A percentile compares a stretch with the other conserved stretches of the same genome.
Conservation (phyloP, 805 yeast species). For the Cyberlindnera misumaiensis region DNA sequence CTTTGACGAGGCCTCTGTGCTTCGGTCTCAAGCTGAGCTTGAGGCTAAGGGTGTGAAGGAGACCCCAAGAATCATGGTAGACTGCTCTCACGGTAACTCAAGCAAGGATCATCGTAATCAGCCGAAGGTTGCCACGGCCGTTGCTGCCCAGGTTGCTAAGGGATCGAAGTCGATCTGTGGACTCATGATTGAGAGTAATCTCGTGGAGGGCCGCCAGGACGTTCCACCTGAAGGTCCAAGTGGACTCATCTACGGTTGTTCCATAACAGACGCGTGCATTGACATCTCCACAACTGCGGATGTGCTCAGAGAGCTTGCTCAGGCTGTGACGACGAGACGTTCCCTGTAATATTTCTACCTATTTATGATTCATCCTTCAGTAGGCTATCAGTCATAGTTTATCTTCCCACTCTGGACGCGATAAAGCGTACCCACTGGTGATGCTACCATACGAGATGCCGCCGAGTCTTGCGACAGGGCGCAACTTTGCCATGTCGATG, state of each 20-base stretch:
- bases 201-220: constrained; percentile 89
- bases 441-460: constrained; percentile 42
- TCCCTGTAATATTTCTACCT: constrained; percentile 1
- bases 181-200: constrained; percentile 92
- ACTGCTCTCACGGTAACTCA: constrained; percentile 96
- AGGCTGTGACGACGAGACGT: constrained; percentile 79
- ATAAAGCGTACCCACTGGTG: constrained; percentile 30
- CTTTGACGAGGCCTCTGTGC: constrained; percentile 70
- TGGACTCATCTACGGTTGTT: constrained; percentile 81
- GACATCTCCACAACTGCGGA: constrained; percentile 78
- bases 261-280: constrained; percentile 97
- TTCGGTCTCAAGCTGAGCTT: constrained; percentile 56
- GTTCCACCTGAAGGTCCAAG: constrained; percentile 72
- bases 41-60: constrained; percentile 33
- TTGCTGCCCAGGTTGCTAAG: constrained; percentile 68
- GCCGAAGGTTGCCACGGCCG: constrained; percentile 75
- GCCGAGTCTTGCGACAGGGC: constrained; percentile 51
- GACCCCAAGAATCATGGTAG: constrained; percentile 79
- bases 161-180: constrained; percentile 84
- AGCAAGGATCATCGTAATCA: constrained; percentile 87
- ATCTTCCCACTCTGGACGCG: constrained; percentile 6
- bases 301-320: constrained; percentile 65
- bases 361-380: too few species aligned
- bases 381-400: background rate
- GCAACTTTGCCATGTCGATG: constrained; percentile 40